These are phyloP conservation scores for Oryza australiensis DNA, from an alignment of 176 grass and related monocot genomes.

Conservation along the genomic window DNA sequence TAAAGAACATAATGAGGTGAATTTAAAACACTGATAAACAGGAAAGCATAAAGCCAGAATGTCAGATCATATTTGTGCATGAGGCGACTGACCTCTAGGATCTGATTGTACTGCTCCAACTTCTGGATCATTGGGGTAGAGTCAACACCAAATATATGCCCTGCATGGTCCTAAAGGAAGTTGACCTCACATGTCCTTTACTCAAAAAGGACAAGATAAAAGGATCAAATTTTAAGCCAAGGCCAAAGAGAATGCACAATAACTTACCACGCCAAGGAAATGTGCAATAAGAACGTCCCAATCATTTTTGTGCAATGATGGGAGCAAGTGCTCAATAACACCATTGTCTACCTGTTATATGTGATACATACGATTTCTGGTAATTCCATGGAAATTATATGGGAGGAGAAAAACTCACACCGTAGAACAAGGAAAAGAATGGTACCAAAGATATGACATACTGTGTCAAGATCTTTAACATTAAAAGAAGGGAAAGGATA, in stretches of 20 bases:
- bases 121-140: constrained; percentile 91
- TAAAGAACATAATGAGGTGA: constrained; percentile 8
- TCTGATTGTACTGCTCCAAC: constrained; percentile 89
- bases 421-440: background rate
- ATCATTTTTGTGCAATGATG: constrained; percentile 73
- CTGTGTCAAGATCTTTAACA: constrained; percentile 98
- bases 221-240: background rate
- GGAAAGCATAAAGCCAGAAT: constrained; percentile 12
- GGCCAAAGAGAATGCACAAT: background rate
- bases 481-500: constrained; percentile 98
- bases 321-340: constrained; percentile 87
- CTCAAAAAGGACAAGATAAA: constrained; percentile 18
- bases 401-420: constrained; percentile 3
- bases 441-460: constrained; percentile 39
- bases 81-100: constrained; percentile 58
- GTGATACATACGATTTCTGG: background rate
- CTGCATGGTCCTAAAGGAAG: constrained; percentile 95
- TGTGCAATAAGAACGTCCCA: constrained; percentile 98
- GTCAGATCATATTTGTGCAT: background rate
- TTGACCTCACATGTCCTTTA: constrained; percentile 48
- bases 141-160: constrained; percentile 95
- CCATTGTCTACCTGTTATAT: constrained; percentile 85
- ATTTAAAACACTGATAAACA: background rate
- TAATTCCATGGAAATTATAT: constrained; percentile 16
- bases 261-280: constrained; percentile 98